Evolutionary conservation across 768 basidiomycete genomes (phyloP).

Genomic region (Lactifluus volemus): DNA sequence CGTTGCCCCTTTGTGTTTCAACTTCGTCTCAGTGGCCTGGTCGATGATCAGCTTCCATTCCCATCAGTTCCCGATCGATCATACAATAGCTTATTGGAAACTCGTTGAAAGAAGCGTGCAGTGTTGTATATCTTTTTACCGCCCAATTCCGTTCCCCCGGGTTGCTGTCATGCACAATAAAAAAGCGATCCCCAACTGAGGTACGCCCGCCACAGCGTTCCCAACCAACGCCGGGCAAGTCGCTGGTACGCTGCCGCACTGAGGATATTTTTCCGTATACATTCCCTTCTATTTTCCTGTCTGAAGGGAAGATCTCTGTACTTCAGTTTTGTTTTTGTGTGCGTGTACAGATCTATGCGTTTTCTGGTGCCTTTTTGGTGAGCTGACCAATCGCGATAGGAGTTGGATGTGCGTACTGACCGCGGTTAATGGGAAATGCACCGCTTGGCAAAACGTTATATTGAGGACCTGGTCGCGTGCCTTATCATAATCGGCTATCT

Average conservation of each 20-base stretch:
- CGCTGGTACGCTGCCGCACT: too few species aligned
- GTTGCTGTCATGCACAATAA: not conserved
- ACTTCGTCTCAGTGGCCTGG: not conserved
- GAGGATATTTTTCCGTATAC: too few species aligned
- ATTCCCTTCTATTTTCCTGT: too few species aligned
- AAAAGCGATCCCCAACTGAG: not conserved
- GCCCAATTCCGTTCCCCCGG: too few species aligned
- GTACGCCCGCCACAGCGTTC: not conserved
- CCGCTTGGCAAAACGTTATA: not conserved
- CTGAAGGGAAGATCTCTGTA: too few species aligned
- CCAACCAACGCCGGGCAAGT: too few species aligned
- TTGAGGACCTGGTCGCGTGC: not conserved
- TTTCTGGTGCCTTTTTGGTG: not conserved
- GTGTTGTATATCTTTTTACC: too few species aligned
- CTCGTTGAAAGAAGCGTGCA: not conserved
- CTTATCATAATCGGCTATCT: too few species aligned
- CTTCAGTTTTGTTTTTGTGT: too few species aligned
- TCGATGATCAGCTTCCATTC: not conserved
- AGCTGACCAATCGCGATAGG: not conserved
- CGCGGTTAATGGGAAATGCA: not conserved
- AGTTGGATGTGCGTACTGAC: not conserved
- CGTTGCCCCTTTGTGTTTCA: not conserved
- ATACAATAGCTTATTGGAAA: not conserved
- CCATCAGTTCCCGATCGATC: not conserved
- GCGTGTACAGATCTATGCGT: not conserved